Conservation (phyloP, 2,329 filamentous ascomycete species). For the Graphilbum fragrans region DNA sequence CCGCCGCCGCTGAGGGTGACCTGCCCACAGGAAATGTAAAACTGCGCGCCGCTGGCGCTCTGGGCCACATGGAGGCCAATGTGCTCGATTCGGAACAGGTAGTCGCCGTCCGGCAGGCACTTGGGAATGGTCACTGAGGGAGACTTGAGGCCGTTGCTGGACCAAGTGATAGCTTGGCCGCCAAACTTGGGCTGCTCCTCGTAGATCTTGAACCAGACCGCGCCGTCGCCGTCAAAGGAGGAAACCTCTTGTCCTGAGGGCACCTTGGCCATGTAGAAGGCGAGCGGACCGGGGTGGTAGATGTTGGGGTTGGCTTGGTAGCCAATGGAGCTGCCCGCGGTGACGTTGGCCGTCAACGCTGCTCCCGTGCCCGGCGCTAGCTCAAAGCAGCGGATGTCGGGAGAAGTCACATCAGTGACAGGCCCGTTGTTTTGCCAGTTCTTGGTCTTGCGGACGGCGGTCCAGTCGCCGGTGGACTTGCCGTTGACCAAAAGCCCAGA, state of each 20-base stretch:
- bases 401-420: slow-evolving; percentile 16
- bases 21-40: slow-evolving; percentile 17
- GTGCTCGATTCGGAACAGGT: slow-evolving; percentile 19
- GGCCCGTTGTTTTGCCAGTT: slow-evolving; percentile 21
- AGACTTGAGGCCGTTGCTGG: slow-evolving; percentile 8
- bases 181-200: slow-evolving; percentile 17
- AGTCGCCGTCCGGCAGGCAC: slow-evolving; percentile 17
- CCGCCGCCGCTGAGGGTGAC: slow-evolving; percentile 16
- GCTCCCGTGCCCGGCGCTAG: slow-evolving; percentile 12
- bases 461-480: slow-evolving; percentile 15
- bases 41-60: slow-evolving; percentile 15
- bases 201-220: slow-evolving; percentile 26
- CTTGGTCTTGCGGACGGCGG: slow-evolving; percentile 19
- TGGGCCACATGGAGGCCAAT: slow-evolving; percentile 17
- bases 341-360: slow-evolving; percentile 20
- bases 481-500: slow-evolving; percentile 8
- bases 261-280: slow-evolving; percentile 24
- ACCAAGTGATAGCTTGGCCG: slow-evolving; percentile 9
- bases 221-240: slow-evolving; percentile 19
- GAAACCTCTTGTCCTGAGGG: slow-evolving; percentile 19
- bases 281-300: slow-evolving; percentile 24
- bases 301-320: slow-evolving; percentile 25
- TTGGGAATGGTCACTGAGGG: slow-evolving; percentile 16
- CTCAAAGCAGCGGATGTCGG: slow-evolving; percentile 18
- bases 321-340: slow-evolving; percentile 24